Base-by-base conservation (phyloP, 176 grass and related monocot genomes). In the Zea luxurians region DNA sequence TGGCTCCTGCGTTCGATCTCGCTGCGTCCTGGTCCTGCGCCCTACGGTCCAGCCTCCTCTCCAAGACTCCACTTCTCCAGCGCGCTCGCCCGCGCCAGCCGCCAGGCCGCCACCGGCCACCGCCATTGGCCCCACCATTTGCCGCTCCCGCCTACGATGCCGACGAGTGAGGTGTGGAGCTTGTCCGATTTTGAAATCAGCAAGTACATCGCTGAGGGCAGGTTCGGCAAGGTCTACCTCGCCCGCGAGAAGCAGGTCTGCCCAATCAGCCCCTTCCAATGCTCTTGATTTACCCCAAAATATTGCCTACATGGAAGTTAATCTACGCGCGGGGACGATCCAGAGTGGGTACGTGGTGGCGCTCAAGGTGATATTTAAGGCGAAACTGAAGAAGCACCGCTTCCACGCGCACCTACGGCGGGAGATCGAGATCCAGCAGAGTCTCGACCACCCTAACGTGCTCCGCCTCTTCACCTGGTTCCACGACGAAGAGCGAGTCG, bases 381-480 rank as follows among this genome's bases (percentile, higher is more conserved):
- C n/a, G 86, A 98, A 94, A 74, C 80, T 98, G 71, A 85, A 89
- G 7, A 97, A 97, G 89, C 94, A 92, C 89, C 84, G 62, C 41
- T 92, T 88, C 80, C 86, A 93, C 82, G 80, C 75, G 58, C 89
- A 94, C 75, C 73, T 98, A 57, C 74, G 67, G 71, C 85, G 91
- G 55, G 95, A 98, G 87, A 98, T 98, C 54, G 89, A 89, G 89
- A 98, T 98, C 78, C 95, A 98, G 85, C 68, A 68, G 70, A 52
- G 83, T 8, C 86, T 99, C 73, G 73, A 95, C 73, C 90, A 99
- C 89, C 92, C 92, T 18, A 99, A 95, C 83, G 89, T 99, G 78
- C 88, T 99, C 80, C 85, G 89, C 62, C 92, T 99, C 88, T 99
- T 90, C 50, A 78, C 90, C 8, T 95, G 96, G 96, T 99, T 99